Base-by-base conservation (phyloP, 176 grass and related monocot genomes). In the sorghum (Sorghum bicolor) region DNA sequence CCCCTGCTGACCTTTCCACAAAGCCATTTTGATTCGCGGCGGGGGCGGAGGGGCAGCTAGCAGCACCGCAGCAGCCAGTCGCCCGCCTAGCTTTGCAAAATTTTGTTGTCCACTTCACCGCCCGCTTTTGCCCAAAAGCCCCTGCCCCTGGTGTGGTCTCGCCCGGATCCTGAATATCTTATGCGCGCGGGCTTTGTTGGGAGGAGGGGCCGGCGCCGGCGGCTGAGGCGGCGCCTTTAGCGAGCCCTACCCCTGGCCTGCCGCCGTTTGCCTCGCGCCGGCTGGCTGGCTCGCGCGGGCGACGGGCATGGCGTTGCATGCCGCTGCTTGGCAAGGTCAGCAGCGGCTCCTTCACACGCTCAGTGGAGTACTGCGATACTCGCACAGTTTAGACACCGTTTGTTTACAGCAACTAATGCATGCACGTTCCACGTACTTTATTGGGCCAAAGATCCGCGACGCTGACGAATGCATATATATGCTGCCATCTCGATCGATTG, bases 151-250 rank as follows among this genome's bases (percentile, higher is more conserved):
- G 25, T 52, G 84, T 90, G 84, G 60, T 86, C 84, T 87, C 75
- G 24, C 39, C 14, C 39, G 82, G 74, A 90, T 90, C 84, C 84
- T 79, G 88, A 63, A 90, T 90, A 90, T 87, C 80, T 90, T 87
- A 80, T 70, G 55, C 74, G 29, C 17, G 1, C 29, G 45, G 81
- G 72, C 82, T 89, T 84, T 80, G 50, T 57, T 30, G 48, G 45
- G 45, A 50, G 45, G n/a, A n/a, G n/a, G n/a, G n/a, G n/a, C n/a
- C n/a, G n/a, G 4, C 0, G 45, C 5, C 15, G 0, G 13, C 43
- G 15, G 15, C 14, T 15, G n/a, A 17, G 44, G 4, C 16, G 52
- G 14, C 20, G 55, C 32, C 19, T 87, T 87, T 34, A 19, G 37
- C 50, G 63, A 70, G 39, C 71, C 78, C 47, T 16, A 64, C 39